Evolutionary conservation across 371 early-diverging fungal species (phyloP).

Genomic region (Mucor irregularis): DNA sequence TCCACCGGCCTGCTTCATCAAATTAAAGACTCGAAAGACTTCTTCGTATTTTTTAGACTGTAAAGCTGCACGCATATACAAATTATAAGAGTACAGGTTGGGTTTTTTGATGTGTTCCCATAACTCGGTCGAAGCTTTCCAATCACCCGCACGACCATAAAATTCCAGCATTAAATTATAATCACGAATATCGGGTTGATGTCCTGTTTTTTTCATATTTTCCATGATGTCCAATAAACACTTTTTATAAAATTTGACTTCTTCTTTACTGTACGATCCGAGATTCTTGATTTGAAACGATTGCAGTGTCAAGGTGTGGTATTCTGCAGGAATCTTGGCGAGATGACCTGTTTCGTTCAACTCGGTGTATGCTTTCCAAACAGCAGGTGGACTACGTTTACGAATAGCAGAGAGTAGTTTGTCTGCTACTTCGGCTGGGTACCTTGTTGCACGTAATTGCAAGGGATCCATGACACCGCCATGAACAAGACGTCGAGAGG

Average conservation of each 20-base stretch:
- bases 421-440: slow-evolving; percentile 4
- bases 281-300: slow-evolving; percentile 30
- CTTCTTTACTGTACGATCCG: slow-evolving; percentile 23
- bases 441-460: slow-evolving; percentile 10
- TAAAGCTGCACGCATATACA: slow-evolving; percentile 44
- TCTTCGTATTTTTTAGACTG: slow-evolving; percentile 21
- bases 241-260: slow-evolving; percentile 25
- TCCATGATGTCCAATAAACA: slow-evolving; percentile 31
- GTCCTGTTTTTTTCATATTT: slow-evolving; percentile 22
- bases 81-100: slow-evolving; percentile 37
- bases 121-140: slow-evolving; percentile 23
- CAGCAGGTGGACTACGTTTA: slow-evolving; percentile 28
- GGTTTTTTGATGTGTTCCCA: slow-evolving; percentile 28
- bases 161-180: slow-evolving; percentile 49
- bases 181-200: slow-evolving; percentile 36
- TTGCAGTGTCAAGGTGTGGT: slow-evolving; percentile 42
- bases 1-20: slow-evolving; percentile 19
- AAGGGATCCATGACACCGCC: slow-evolving; percentile 11
- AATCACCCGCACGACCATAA: slow-evolving; percentile 37
- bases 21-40: slow-evolving; percentile 27
- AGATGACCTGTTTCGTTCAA: slow-evolving; percentile 25
- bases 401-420: slow-evolving; percentile 35
- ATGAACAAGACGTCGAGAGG: background rate
- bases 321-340: slow-evolving; percentile 20
- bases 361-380: slow-evolving; percentile 42